Evolutionary conservation across 257 asterid species (phyloP).

Genomic region (Nemophila menziesii): DNA sequence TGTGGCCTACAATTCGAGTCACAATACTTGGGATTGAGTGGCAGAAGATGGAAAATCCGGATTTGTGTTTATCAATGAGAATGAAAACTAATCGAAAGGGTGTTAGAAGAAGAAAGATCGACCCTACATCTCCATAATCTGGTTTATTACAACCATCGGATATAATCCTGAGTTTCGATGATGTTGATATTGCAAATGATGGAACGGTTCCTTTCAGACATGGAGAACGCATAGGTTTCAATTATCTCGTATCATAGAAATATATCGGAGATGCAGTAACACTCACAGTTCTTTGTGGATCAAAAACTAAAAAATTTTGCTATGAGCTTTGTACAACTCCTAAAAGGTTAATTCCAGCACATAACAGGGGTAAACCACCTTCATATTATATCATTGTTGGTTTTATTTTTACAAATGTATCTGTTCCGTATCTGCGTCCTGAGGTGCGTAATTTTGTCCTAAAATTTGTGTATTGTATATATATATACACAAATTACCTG

Average conservation of each 20-base stretch:
- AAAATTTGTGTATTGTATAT: too few species aligned
- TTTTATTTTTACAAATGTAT: slow-evolving; percentile 16
- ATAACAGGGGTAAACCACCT: slow-evolving; percentile 14
- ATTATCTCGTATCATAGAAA: slow-evolving; percentile 21
- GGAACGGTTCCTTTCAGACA: slow-evolving; percentile 53
- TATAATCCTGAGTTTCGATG: slow-evolving; percentile 77
- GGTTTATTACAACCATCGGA: slow-evolving; percentile 71
- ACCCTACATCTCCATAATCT: slow-evolving; percentile 84
- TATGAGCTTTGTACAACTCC: slow-evolving; percentile 13
- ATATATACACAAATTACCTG: too few species aligned
- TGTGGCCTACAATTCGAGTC: too few species aligned
- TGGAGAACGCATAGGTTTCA: slow-evolving; percentile 24
- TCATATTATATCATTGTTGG: slow-evolving; percentile 21
- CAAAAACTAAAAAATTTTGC: slow-evolving; percentile 9
- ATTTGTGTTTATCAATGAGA: slow-evolving; percentile 72
- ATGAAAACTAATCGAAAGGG: slow-evolving; percentile 93
- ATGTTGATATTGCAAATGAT: slow-evolving; percentile 82
- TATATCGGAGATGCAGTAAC: slow-evolving; percentile 17
- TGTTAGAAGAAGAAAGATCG: slow-evolving; percentile 75
- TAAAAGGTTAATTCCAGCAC: slow-evolving; percentile 14
- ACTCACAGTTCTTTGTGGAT: slow-evolving; percentile 19
- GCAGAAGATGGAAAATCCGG: slow-evolving; percentile 99
- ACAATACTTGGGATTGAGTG: slow-evolving; percentile 90
- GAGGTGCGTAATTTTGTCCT: slow-evolving; percentile 24
- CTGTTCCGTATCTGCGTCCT: slow-evolving; percentile 19